Conservation (phyloP, 2,329 filamentous ascomycete genomes). For the Xylaria sp. region DNA sequence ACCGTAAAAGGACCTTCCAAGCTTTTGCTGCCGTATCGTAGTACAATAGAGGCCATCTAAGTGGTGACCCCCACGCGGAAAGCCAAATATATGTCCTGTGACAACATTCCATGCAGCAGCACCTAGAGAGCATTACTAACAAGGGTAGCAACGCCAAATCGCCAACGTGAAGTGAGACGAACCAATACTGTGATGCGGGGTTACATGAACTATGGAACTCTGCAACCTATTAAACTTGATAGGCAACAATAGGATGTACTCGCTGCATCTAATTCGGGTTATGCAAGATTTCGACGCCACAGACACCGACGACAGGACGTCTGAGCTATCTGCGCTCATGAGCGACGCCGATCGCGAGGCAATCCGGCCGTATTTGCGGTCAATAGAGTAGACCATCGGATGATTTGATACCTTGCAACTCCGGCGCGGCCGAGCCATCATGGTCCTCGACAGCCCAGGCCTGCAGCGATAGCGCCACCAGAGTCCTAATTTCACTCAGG, state of each 20-base stretch:
- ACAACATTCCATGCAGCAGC: not conserved
- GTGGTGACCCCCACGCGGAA: not conserved
- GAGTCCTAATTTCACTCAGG: not conserved
- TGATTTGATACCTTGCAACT: not conserved
- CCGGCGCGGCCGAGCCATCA: not conserved
- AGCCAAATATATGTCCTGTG: not conserved
- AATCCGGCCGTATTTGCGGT: not conserved
- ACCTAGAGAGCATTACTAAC: not conserved
- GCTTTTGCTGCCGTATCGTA: not conserved
- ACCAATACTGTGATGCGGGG: not conserved
- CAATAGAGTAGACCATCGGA: not conserved
- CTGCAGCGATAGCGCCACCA: not conserved
- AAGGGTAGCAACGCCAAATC: not conserved
- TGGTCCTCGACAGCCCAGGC: not conserved
- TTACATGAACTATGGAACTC: constrained; percentile 10
- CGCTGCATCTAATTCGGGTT: not conserved
- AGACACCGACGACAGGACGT: constrained; percentile 1
- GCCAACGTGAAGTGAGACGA: not conserved
- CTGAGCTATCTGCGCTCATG: not conserved
- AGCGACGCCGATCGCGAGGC: constrained; percentile 10
- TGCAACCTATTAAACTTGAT: not conserved
- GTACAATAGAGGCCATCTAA: not conserved
- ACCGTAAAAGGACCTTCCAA: not conserved
- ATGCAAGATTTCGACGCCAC: not conserved
- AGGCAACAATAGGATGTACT: constrained; percentile 2